Evolutionary conservation across 164 flowering plant genomes (phyloP), one percentile per base, ranked within the genome.

Genomic region (Kalanchoe fedtschenkoi): DNA sequence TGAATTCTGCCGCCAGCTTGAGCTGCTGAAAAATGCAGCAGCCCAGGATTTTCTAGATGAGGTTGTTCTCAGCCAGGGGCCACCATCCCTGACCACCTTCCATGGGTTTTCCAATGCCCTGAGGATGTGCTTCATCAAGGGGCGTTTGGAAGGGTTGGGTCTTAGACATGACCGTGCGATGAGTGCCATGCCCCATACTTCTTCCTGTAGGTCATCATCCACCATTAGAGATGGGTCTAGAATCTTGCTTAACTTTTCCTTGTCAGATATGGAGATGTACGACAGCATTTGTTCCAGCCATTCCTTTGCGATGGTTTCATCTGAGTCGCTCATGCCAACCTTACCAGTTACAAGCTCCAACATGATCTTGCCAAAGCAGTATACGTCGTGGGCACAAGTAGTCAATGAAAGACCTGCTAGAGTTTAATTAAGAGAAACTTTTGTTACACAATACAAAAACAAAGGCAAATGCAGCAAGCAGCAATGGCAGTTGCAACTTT

Each of bases 171-270:
- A 85, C 66, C 78, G 69, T 30, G 97, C 96, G 35, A 91, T 87
- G 43, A 91, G 71, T 0, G 96, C 90, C 89, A 87, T 83, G 8
- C 96, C 96, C 97, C 97, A 91, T n/a, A 89, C 97, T 64, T 89
- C 97, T 64, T 89, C 92, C 57, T 85, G 62, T 10, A 91, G 76
- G 62, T 88, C 96, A 33, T 87, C 96, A 42, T 88, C 92, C n/a
- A 85, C 65, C 1, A 91, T 72, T 29, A 91, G 78, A 58, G 84
- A 81, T 2, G 91, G 91, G 61, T 89, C 96, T 33, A 91, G 69
- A 44, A 91, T 91, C 75, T 80, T 85, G 1, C 74, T 75, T 28
- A 91, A 74, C 44, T 78, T 71, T 63, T 89, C 96, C 63, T 85
- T 81, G 62, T 91, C 95, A 33, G 82, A 79, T 43, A 81, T 80